Evolutionary conservation across 176 grass and related monocot genomes (phyloP).

Genomic region (Aegilops longissima): DNA sequence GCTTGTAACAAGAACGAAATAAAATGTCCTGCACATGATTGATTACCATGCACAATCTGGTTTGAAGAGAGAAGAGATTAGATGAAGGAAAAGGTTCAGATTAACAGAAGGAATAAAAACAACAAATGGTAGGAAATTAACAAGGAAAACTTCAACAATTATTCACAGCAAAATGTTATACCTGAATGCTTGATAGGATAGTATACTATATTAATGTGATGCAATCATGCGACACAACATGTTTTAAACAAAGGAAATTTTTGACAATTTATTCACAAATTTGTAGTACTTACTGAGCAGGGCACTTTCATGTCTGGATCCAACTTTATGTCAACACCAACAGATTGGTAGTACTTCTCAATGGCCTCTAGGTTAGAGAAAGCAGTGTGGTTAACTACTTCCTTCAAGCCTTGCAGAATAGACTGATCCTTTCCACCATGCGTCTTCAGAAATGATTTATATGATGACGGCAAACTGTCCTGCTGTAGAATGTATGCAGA

Average conservation of each 20-base stretch:
- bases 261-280: background rate
- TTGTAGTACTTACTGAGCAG: conserved; percentile 69
- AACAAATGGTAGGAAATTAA: conserved; percentile 16
- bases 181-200: conserved; percentile 17
- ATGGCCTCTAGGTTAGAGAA: conserved; percentile 73
- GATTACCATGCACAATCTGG: conserved; percentile 91
- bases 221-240: background rate
- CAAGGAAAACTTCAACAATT: background rate
- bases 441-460: conserved; percentile 88
- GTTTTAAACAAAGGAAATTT: background rate
- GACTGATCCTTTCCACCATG: conserved; percentile 82
- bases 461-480: conserved; percentile 89
- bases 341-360: conserved; percentile 79
- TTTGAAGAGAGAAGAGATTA: conserved; percentile 36
- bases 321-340: conserved; percentile 79
- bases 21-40: conserved; percentile 80
- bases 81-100: conserved; percentile 5
- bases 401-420: conserved; percentile 85
- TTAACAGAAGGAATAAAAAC: conserved; percentile 13
- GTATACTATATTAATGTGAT: conserved; percentile 5
- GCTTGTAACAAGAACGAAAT: conserved; percentile 87
- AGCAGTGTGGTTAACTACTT: conserved; percentile 64
- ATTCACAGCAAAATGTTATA: conserved; percentile 10
- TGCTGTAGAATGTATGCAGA: conserved; percentile 84
- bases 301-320: conserved; percentile 90